phyloP scores from a whole-genome alignment of 2,329 filamentous ascomycete genomes.

The Catunica adiposa region DNA sequence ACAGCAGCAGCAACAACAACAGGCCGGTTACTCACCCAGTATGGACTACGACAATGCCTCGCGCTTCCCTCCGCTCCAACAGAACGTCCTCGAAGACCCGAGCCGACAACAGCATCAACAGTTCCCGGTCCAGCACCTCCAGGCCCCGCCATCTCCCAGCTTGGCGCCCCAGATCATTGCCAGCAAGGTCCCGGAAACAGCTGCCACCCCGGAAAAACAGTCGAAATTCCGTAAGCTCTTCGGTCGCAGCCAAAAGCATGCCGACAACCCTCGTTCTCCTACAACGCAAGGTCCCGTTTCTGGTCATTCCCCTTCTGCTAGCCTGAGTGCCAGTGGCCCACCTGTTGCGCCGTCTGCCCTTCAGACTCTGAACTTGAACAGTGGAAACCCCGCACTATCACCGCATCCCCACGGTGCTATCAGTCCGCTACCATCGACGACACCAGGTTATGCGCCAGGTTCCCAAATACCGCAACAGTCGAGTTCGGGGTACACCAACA shows the following conservation, averaged over 20 bases:
- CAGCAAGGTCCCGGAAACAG: not conserved
- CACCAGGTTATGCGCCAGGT: constrained; percentile 12
- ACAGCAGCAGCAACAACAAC: constrained; percentile 16
- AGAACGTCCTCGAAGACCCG: not conserved
- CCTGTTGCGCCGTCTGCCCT: not conserved
- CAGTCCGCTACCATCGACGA: not conserved
- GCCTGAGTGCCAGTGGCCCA: not conserved
- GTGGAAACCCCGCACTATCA: not conserved
- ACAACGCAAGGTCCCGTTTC: not conserved
- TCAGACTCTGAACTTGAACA: not conserved
- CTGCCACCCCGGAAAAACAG: constrained; percentile 9
- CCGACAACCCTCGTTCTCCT: constrained; percentile 10
- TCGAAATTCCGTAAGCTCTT: constrained; percentile 9
- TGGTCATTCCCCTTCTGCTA: not conserved
- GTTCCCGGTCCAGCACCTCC: not conserved
- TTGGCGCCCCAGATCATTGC: not conserved
- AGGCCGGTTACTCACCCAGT: constrained; percentile 1
- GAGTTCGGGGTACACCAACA: constrained; percentile 30
- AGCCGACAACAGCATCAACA: constrained; percentile 22
- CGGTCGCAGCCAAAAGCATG: constrained; percentile 7
- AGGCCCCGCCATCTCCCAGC: not conserved
- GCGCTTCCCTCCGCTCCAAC: not conserved
- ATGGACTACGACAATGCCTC: not conserved
- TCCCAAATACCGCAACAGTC: not conserved
- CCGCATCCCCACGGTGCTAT: not conserved